These are phyloP conservation scores for Crepidotus variabilis DNA, from an alignment of 768 basidiomycete species.

Conservation along the genomic window DNA sequence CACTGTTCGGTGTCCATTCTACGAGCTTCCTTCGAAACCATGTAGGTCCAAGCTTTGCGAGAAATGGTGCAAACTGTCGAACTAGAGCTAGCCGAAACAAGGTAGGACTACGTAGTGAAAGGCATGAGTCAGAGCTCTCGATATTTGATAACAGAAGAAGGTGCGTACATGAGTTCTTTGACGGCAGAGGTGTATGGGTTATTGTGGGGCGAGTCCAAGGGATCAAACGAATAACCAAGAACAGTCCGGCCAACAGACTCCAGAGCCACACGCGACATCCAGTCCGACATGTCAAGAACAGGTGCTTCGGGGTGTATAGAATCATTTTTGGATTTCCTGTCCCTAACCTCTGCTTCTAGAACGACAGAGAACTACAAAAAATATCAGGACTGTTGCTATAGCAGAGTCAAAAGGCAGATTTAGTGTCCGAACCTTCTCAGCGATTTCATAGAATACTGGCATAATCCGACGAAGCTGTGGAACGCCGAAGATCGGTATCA, in stretches of 20 bases:
- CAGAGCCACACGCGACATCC: slow-evolving; percentile 41
- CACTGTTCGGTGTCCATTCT: slow-evolving; percentile 32
- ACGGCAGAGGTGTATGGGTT: slow-evolving; percentile 43
- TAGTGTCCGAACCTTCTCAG: slow-evolving; percentile 33
- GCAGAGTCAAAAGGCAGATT: background rate
- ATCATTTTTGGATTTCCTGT: slow-evolving; percentile 15
- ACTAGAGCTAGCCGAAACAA: slow-evolving; percentile 41
- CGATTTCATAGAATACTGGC: slow-evolving; percentile 40
- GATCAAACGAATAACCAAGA: slow-evolving; percentile 44
- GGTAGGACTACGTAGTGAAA: slow-evolving; percentile 32
- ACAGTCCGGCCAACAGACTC: slow-evolving; percentile 41
- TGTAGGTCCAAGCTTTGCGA: slow-evolving; percentile 37
- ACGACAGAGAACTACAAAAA: slow-evolving; percentile 6
- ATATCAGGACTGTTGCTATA: background rate
- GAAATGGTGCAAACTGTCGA: slow-evolving; percentile 42
- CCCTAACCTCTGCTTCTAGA: slow-evolving; percentile 17
- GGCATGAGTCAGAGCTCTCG: background rate
- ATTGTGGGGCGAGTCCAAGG: slow-evolving; percentile 35
- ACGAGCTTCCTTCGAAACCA: slow-evolving; percentile 40
- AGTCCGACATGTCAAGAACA: slow-evolving; percentile 42
- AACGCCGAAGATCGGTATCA: slow-evolving; percentile 43
- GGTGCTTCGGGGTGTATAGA: slow-evolving; percentile 7
- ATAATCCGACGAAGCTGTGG: slow-evolving; percentile 40
- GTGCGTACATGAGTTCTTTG: slow-evolving; percentile 39
- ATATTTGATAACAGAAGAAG: background rate